Evolutionary conservation across 2,329 filamentous ascomycete genomes (phyloP).

Genomic region (Xylaria multiplex): DNA sequence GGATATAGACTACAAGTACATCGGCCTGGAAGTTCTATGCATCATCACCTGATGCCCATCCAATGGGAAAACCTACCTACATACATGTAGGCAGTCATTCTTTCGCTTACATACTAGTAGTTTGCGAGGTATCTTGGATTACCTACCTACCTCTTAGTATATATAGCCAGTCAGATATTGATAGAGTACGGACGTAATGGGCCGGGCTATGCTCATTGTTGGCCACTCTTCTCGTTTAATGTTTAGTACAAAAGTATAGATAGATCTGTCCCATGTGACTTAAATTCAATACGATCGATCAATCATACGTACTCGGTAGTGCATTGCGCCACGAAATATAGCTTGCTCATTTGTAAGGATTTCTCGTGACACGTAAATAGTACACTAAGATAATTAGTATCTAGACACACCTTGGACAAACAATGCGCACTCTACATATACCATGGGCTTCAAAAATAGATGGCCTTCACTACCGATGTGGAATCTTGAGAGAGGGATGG

Average conservation of each 20-base stretch:
- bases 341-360: background rate
- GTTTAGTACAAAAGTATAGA: background rate
- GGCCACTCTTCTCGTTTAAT: constrained; percentile 1
- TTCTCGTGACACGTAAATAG: constrained; percentile 4
- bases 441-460: too few relatives aligned
- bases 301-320: background rate
- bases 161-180: too few relatives aligned
- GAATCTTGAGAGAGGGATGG: too few relatives aligned
- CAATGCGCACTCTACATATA: too few relatives aligned
- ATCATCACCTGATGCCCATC: background rate
- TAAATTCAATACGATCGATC: constrained; percentile 15
- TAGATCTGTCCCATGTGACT: constrained; percentile 21
- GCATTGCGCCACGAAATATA: constrained; percentile 10
- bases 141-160: too few relatives aligned
- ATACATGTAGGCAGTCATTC: background rate
- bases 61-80: background rate
- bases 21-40: background rate
- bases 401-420: background rate
- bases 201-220: constrained; percentile 15
- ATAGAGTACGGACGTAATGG: background rate
- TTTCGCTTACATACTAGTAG: background rate
- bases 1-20: too few relatives aligned
- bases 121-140: too few relatives aligned
- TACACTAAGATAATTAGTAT: background rate
- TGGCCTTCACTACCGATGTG: too few relatives aligned